Evolutionary conservation across 352 stramenopile genomes (phyloP).

Genomic region (Phytophthora agathidicida): DNA sequence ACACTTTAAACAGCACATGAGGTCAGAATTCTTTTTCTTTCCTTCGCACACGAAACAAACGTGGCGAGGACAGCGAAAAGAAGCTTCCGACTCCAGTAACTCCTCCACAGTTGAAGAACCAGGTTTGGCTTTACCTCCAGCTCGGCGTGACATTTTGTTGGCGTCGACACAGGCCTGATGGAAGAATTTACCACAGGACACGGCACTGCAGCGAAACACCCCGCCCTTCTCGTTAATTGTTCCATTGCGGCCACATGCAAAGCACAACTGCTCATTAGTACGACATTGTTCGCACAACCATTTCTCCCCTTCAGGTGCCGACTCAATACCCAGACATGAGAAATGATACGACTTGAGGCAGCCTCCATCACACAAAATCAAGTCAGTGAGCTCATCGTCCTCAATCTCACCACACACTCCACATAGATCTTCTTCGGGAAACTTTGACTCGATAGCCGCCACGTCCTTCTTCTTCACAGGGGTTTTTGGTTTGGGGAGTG

Average conservation of each 20-base stretch:
- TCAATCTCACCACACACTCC: slow-evolving; percentile 83
- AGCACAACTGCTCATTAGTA: slow-evolving; percentile 88
- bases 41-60: slow-evolving; percentile 84
- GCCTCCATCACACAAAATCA: slow-evolving; percentile 93
- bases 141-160: slow-evolving; percentile 63
- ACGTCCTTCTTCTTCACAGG: slow-evolving; percentile 34
- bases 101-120: slow-evolving; percentile 42
- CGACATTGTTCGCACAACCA: slow-evolving; percentile 94
- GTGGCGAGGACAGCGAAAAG: slow-evolving; percentile 90
- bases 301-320: slow-evolving; percentile 64
- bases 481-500: slow-evolving; percentile 29
- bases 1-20: slow-evolving; percentile 93
- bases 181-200: slow-evolving; percentile 85
- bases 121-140: slow-evolving; percentile 43
- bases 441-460: slow-evolving; percentile 34
- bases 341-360: slow-evolving; percentile 94
- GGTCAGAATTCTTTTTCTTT: slow-evolving; percentile 72
- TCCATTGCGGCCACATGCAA: slow-evolving; percentile 88
- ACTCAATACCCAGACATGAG: slow-evolving; percentile 87
- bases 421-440: slow-evolving; percentile 83
- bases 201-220: slow-evolving; percentile 75
- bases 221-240: slow-evolving; percentile 86
- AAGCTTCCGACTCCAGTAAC: slow-evolving; percentile 72
- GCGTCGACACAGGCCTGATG: slow-evolving; percentile 79
- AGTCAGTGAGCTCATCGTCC: slow-evolving; percentile 77